Conservation (phyloP, 2,329 filamentous ascomycete genomes). For the Ophiostoma sp. region DNA sequence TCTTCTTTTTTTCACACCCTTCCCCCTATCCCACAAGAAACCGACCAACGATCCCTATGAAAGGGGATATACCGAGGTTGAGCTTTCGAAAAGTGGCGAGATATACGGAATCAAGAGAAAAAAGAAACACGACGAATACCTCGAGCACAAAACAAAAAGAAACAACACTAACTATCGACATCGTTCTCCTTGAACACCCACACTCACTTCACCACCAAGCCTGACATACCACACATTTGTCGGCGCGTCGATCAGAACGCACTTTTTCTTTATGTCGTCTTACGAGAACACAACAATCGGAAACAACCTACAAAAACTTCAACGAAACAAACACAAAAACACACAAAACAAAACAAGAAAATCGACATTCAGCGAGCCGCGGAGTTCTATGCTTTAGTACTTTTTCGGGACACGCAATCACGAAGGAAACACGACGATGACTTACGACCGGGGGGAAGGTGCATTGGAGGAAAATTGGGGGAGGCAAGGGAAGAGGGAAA, state of each 20-base stretch:
- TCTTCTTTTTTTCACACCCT: not conserved
- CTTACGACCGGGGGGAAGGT: conserved; percentile 1
- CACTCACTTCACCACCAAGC: not conserved
- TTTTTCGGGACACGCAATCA: not conserved
- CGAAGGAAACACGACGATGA: not conserved
- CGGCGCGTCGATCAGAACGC: not conserved
- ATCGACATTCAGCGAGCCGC: conserved; percentile 1
- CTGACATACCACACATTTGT: not conserved
- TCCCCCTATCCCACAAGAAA: conserved; percentile 28
- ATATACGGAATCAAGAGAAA: not conserved
- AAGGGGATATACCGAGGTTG: conserved; percentile 17
- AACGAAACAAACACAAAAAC: not conserved
- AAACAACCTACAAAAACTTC: not conserved
- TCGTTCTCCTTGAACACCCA: not conserved
- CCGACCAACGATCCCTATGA: conserved; percentile 23
- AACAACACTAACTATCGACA: not conserved
- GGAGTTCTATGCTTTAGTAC: not conserved
- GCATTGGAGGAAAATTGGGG: not conserved
- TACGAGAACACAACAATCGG: conserved; percentile 15
- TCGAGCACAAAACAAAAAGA: not conserved
- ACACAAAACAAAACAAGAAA: not conserved
- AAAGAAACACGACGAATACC: not conserved
- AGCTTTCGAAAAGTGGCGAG: not conserved
- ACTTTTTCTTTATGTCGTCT: conserved; percentile 13
- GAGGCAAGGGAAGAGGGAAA: not conserved